Base-by-base conservation (phyloP, 352 stramenopile genomes). In the Pythium guiyangense region DNA sequence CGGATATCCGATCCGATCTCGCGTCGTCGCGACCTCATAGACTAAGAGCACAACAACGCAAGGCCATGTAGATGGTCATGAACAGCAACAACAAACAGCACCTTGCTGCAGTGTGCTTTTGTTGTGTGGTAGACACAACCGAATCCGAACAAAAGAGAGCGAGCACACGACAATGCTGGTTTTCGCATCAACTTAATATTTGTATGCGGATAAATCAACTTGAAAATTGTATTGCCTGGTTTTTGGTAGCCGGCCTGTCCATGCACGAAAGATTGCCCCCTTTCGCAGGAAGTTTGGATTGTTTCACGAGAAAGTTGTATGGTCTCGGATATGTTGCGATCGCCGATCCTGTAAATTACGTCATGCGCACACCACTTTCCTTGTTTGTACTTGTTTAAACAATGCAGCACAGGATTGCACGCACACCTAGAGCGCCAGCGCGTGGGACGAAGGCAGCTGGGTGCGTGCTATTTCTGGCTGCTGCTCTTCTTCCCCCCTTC, bases 241-340 rank as follows among this genome's bases (percentile, higher is more conserved):
- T 34, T 22, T 18, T 9, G 8, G 39, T 20, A 12, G n/a, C 8
- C 5, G 42, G 15, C 22, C 42, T 22, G 17, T 46, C 42, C n/a
- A 25, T 46, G 42, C 42, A 9, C 42, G 17, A 10, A 12, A 10
- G 6, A 15, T 22, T 22, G n/a, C 15, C 42, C 42, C 42, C 42
- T 46, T 22, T 46, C 42, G 31, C 31, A 52, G 47, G 25, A 52
- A 52, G 11, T 35, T 34, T 35, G 14, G 22, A 51, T 34, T 51
- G 45, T 3, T 35, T 51, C 31, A 52, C 47, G 31, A 34, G 47
- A 1, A 34, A 25, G 0, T 25, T 14, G 10, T 50, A 1, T 25
- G 45, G 5, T 25, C 9, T 25, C 37, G 1, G n/a, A 46, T 46
- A 15, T 25, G 42, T 18, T 25, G 42, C 9, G 11, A 43, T 43